Evolutionary conservation across 352 stramenopile genomes (phyloP), one percentile per base, ranked within the genome.

Genomic region (Phytopythium litorale): DNA sequence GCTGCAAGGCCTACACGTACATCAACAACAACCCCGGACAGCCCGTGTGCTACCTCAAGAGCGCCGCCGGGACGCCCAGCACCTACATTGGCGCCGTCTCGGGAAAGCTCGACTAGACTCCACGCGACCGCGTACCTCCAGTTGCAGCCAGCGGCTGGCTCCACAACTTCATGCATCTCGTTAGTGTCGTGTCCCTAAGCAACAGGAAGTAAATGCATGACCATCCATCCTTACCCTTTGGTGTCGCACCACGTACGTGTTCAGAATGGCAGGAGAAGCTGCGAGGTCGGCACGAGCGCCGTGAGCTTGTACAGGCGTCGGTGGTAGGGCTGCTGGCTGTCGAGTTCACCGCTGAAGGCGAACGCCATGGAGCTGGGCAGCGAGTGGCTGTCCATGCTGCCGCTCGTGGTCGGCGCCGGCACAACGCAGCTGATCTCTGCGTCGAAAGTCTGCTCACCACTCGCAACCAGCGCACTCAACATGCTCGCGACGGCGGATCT

Each of bases 1-100:
- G 75, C 23, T 84, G 75, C 60, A 65, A 71, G 64, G 72, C 68
- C 30, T 84, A 81, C 65, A 81, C 75, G 46, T 84, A 68, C 63
- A 69, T 81, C 58, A 81, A 84, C 66, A 74, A 62, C 60, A 72
- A 74, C 46, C 66, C 74, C 37, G 66, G 70, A 28, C 48, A 60
- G 42, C 69, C 74, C 1, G 68, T 65, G 53, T 82, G 74, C 56
- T 82, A 79, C 56, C 59, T 82, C 48, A 82, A 82, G 55, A 72
- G 58, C 40, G 68, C 62, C n/a, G 55, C 59, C 11, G 65, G 66
- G 9, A 56, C 55, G 5, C 32, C 57, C 13, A 60, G 45, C 16
- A 64, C 18, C 23, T 57, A 52, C 48, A 66, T 58, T 32, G 69
- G 43, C 54, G 72, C 70, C 6, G 63, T 77, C 12, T 70, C 74